Conservation (phyloP, 176 grass and related monocot genomes). For the Pharus latifolius region DNA sequence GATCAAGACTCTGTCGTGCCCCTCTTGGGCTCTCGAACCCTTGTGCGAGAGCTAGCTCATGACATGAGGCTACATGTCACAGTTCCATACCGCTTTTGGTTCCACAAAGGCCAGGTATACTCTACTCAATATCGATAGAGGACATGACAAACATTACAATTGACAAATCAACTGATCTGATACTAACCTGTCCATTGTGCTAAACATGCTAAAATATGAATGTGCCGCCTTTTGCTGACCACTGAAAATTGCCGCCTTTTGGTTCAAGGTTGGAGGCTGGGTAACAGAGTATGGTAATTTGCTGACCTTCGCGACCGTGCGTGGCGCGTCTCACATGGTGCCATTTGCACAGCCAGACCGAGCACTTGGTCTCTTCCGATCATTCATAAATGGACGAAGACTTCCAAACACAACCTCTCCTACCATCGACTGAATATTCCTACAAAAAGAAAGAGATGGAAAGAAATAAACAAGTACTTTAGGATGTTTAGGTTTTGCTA, state of each 20-base stretch:
- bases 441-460: conserved; percentile 8
- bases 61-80: conserved; percentile 57
- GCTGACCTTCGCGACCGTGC: conserved; percentile 81
- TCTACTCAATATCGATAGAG: background rate
- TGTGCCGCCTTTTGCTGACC: background rate
- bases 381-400: conserved; percentile 54
- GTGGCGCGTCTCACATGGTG: conserved; percentile 95
- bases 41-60: conserved; percentile 82
- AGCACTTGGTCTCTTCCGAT: conserved; percentile 65
- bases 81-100: conserved; percentile 75
- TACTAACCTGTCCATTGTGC: background rate
- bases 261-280: conserved; percentile 83
- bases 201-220: background rate
- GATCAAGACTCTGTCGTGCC: conserved; percentile 99
- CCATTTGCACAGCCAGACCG: conserved; percentile 74
- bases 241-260: background rate
- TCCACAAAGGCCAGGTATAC: conserved; percentile 71
- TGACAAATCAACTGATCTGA: background rate
- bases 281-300: conserved; percentile 73
- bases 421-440: conserved; percentile 32
- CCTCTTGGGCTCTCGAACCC: conserved; percentile 75
- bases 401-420: conserved; percentile 70
- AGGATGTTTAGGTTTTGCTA: background rate
- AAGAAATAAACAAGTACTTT: conserved; percentile 15
- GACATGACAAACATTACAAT: background rate